Evolutionary conservation across 345 rosid genomes (phyloP), one percentile per base, ranked within the genome.

Genomic region (Geranium rotundifolium): DNA sequence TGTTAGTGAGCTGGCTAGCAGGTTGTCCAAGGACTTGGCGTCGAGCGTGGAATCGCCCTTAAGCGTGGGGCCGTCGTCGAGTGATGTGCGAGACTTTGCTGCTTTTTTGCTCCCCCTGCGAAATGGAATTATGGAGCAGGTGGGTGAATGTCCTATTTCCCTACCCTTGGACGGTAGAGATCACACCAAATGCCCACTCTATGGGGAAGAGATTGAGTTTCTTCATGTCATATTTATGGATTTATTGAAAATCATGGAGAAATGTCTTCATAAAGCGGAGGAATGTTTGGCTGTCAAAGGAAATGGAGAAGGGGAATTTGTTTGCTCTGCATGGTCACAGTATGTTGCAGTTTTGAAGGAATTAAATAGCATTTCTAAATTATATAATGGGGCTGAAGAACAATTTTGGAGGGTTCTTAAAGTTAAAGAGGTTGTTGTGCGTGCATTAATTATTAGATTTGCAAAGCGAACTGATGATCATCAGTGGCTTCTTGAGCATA

Each of bases 291-390:
- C 56, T 62, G 55, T 18, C 3, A 76, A 58, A 41, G 70, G 62
- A 66, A 74, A 17, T 69, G 79, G 71, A 63, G 88, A 77, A 60
- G 79, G 62, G 59, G 88, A 84, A 68, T 13, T 58, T 66, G 56
- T 46, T 68, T 27, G 18, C 62, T 67, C 76, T 0, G 77, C 67
- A 54, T 76, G 85, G 81, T 80, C 82, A 59, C 83, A 82, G 50
- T 86, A 90, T 70, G 89, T 93, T 78, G 74, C 82, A 29, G 74
- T 90, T 63, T 70, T 93, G 76, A 88, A 84, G 84, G 86, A 86
- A 63, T 63, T 90, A 73, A 73, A 77, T 79, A 75, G 69, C 19
- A 88, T 90, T 39, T 69, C 92, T 64, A 73, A 80, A 68, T 72
- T 88, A 60, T 90, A 82, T 66, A 55, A 58, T 67, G 84, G 77